phyloP scores from a whole-genome alignment of 2,329 filamentous ascomycete genomes.

The Exophiala xenobiotica region DNA sequence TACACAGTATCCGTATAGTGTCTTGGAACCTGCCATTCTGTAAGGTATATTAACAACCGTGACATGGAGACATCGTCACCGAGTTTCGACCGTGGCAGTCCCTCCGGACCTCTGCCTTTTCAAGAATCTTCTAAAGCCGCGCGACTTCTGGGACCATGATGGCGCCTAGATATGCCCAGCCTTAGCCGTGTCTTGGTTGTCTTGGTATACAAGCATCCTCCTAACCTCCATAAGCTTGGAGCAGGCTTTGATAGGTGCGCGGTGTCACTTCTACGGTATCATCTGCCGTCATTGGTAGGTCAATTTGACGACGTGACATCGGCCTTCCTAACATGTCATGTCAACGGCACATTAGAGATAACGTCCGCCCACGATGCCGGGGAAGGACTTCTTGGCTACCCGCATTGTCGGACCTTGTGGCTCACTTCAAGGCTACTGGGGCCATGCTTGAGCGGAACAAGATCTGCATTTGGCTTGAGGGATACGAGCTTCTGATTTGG shows the following conservation, averaged over 20 bases:
- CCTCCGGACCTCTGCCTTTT: too few relatives aligned
- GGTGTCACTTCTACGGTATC: neutral
- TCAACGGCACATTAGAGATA: neutral
- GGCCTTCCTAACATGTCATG: neutral
- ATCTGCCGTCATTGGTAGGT: neutral
- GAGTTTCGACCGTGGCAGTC: too few relatives aligned
- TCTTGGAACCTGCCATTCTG: too few relatives aligned
- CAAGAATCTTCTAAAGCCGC: too few relatives aligned
- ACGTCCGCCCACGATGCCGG: neutral
- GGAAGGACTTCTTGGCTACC: neutral
- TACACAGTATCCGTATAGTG: too few relatives aligned
- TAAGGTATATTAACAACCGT: too few relatives aligned
- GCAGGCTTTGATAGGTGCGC: neutral
- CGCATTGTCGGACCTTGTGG: neutral
- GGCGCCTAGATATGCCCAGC: neutral
- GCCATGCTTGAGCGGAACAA: neutral
- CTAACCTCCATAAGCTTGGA: too few relatives aligned
- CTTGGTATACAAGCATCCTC: neutral
- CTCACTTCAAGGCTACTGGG: neutral
- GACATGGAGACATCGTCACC: too few relatives aligned
- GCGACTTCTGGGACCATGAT: too few relatives aligned
- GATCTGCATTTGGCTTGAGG: neutral
- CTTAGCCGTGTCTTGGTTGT: neutral
- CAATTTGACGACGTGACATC: neutral
- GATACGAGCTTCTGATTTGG: neutral